Evolutionary conservation across 108 stramenopile genomes (phyloP), one percentile per base, ranked within the genome.

Genomic region (Discostella stelligeroides): DNA sequence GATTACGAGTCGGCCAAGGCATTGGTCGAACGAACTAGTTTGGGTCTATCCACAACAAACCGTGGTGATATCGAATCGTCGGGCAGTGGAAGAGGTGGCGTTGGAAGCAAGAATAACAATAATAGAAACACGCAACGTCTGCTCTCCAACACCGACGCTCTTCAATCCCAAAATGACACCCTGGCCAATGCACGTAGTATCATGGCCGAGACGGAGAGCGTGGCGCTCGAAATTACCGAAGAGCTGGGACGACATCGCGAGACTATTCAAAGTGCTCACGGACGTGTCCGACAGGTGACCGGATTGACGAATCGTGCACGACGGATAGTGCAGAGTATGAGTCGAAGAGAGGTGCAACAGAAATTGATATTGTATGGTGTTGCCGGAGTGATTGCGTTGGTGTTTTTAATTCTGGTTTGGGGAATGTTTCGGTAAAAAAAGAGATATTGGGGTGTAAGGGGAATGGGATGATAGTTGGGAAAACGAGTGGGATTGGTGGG

Each of bases 121-220:
- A 82, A 21, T 82, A 84, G 61, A 80, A 84, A n/a, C n/a, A n/a
- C n/a, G 21, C 82, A 88, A 63, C 82, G 84, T 6, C 59, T 91
- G 11, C 71, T 87, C 11, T 60, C 83, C 43, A 86, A 93, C 49
- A 81, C 93, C 42, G 88, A 92, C 41, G 69, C 82, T 68, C 63
- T 98, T 4, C 56, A 71, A 27, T 63, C 79, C 8, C 98, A 98
- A 80, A 93, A 85, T 38, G 88, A 89, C 15, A 94, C 92, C 55
- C 63, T 98, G 48, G 92, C 89, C 28, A 88, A 93, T 61, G 96
- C 97, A 11, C 83, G 92, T 20, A 74, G 92, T 40, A 88, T 92
- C 37, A 85, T 98, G 89, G 89, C 94, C 61, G 98, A 98, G 60
- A 98, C 97, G 4, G 97, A 98, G 57, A 88, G 87, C 42, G 92